These are phyloP conservation scores for Xylaria flabelliformis DNA, from an alignment of 495 filamentous ascomycete genomes.

Conservation along the genomic window DNA sequence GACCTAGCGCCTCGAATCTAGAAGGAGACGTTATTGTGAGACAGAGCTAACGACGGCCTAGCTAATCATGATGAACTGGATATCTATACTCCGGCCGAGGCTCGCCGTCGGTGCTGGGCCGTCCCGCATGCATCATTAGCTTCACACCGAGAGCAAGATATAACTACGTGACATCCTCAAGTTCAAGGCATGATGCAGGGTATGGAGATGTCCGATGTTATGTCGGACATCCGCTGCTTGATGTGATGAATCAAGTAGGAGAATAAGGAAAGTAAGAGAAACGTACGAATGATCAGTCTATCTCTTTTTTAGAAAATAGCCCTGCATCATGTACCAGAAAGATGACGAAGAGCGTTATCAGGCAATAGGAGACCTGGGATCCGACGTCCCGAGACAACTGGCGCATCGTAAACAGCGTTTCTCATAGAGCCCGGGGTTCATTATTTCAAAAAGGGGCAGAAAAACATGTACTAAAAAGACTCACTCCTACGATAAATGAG, in stretches of 20 bases:
- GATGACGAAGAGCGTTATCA: not conserved
- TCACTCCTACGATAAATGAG: not conserved
- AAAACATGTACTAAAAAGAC: not conserved
- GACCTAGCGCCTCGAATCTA: not conserved
- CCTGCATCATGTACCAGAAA: not conserved
- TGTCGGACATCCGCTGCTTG: not conserved
- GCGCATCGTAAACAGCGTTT: not conserved
- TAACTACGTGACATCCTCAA: not conserved
- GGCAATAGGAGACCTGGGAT: too few species aligned
- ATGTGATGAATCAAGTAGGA: not conserved
- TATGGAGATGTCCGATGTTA: not conserved
- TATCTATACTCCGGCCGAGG: not conserved
- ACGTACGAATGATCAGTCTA: too few species aligned
- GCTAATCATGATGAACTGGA: not conserved
- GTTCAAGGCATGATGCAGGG: not conserved
- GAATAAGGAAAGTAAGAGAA: not conserved
- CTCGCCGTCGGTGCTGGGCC: not conserved
- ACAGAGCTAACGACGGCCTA: not conserved
- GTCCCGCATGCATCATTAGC: not conserved
- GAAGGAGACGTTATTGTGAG: not conserved
- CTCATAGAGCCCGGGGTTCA: not conserved
- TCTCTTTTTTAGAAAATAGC: not conserved
- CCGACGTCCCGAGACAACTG: not conserved
- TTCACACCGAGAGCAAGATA: not conserved
- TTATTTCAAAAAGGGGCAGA: not conserved